Conservation (phyloP, 2,329 filamentous ascomycete genomes). For the Pestalotiopsis sp. region DNA sequence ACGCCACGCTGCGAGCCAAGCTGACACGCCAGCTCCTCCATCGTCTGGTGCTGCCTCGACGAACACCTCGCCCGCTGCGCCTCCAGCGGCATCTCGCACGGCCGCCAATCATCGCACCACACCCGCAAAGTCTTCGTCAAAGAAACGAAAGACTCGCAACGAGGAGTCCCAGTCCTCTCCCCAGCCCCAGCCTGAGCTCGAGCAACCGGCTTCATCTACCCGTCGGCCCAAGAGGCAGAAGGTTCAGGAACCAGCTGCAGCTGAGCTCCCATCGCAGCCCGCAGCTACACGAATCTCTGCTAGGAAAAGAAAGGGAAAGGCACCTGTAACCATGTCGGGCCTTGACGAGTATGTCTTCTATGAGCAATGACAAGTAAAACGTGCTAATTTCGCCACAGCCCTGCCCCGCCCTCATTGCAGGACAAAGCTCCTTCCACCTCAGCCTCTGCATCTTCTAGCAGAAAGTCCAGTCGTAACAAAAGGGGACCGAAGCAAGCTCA, state of each 20-base stretch:
- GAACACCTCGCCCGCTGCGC: constrained; percentile 43
- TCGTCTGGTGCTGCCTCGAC: constrained; percentile 42
- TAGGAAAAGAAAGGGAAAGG: constrained; percentile 64
- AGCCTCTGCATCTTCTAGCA: constrained; percentile 66
- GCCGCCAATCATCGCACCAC: constrained; percentile 42
- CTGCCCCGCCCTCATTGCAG: constrained; percentile 65
- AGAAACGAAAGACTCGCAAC: constrained; percentile 75
- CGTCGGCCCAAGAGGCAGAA: constrained; percentile 75
- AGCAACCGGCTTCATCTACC: constrained; percentile 38
- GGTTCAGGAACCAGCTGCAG: constrained; percentile 51
- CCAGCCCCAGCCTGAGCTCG: constrained; percentile 29
- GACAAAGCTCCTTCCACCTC: constrained; percentile 52
- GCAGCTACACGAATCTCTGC: constrained; percentile 41
- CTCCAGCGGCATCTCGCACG: constrained; percentile 39
- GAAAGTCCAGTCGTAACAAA: constrained; percentile 74
- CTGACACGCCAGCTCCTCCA: constrained; percentile 46
- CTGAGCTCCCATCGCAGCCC: constrained; percentile 27
- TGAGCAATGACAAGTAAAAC: background rate
- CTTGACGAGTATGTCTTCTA: constrained; percentile 58
- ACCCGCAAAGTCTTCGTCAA: constrained; percentile 48
- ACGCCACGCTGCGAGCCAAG: constrained; percentile 77
- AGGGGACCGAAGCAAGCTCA: constrained; percentile 55
- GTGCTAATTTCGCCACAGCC: constrained; percentile 48
- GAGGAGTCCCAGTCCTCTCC: constrained; percentile 54
- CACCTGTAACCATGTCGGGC: constrained; percentile 70